phyloP scores from a whole-genome alignment of 768 basidiomycete genomes.

The Termitomyces sp. region DNA sequence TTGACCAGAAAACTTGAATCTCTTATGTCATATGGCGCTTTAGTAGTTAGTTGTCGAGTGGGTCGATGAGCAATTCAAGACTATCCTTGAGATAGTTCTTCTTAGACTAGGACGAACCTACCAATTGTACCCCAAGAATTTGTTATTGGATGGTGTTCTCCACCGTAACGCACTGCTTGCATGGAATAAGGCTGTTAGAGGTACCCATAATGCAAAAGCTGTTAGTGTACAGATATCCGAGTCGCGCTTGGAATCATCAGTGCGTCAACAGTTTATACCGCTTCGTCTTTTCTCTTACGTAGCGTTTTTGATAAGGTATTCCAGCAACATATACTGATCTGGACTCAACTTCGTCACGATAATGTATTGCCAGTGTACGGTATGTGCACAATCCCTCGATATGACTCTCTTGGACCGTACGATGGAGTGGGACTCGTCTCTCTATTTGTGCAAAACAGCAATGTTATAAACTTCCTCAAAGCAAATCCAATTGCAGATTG shows the following conservation, averaged over 20 bases:
- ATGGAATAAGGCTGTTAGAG: background rate
- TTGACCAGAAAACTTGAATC: background rate
- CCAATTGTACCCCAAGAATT: background rate
- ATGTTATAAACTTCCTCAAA: background rate
- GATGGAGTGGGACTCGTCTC: constrained; percentile 1
- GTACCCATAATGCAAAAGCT: background rate
- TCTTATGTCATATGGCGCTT: background rate
- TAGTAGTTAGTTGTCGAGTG: background rate
- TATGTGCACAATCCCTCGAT: background rate
- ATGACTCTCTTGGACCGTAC: background rate
- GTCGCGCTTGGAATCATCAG: background rate
- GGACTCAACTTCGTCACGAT: background rate
- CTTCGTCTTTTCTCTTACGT: background rate
- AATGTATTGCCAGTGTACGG: background rate
- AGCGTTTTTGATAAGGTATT: background rate
- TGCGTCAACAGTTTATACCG: background rate
- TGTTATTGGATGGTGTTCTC: background rate
- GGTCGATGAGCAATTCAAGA: background rate
- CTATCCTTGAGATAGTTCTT: background rate
- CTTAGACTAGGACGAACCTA: background rate
- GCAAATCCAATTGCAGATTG: background rate
- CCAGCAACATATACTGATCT: background rate
- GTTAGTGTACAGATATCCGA: background rate
- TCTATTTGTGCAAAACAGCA: background rate
- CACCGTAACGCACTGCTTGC: background rate